Evolutionary conservation across 2,329 filamentous ascomycete species (phyloP).

Genomic region (Gremmenia infestans): DNA sequence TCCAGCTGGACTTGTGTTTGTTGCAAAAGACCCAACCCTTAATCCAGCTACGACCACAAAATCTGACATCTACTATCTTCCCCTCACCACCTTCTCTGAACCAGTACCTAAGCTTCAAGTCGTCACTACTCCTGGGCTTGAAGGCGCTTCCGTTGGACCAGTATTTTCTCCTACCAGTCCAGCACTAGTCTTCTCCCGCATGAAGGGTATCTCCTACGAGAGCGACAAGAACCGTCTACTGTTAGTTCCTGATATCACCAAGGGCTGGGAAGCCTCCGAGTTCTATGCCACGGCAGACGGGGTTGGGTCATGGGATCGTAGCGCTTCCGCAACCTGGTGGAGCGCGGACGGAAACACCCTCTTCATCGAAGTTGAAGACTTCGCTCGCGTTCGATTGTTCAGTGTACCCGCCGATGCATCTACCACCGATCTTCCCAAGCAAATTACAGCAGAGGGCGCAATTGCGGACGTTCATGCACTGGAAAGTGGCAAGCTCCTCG

Average conservation of each 20-base stretch:
- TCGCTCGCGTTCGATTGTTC: constrained; percentile 57
- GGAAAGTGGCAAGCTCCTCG: constrained; percentile 40
- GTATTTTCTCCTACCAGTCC: constrained; percentile 68
- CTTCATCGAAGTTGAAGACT: constrained; percentile 65
- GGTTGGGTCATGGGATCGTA: constrained; percentile 54
- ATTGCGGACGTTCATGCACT: constrained; percentile 10
- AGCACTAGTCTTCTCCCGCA: constrained; percentile 69
- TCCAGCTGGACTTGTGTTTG: constrained; percentile 29
- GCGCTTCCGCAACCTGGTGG: constrained; percentile 51
- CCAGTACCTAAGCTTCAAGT: constrained; percentile 11
- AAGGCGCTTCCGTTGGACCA: constrained; percentile 38
- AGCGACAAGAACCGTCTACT: constrained; percentile 67
- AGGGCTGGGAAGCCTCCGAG: constrained; percentile 50
- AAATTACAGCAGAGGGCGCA: constrained; percentile 12
- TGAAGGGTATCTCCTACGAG: constrained; percentile 72
- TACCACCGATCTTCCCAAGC: constrained; percentile 6
- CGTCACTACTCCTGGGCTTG: constrained; percentile 18
- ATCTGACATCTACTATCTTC: constrained; percentile 23
- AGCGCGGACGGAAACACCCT: constrained; percentile 54
- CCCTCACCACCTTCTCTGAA: constrained; percentile 20
- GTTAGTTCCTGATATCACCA: constrained; percentile 53
- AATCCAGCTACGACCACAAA: constrained; percentile 22
- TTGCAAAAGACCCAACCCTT: constrained; percentile 52
- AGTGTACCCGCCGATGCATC: constrained; percentile 46
- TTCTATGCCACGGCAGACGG: constrained; percentile 55